These are phyloP conservation scores for Leucocoprinus birnbaumii DNA, from an alignment of 768 basidiomycete species.

Conservation along the genomic window DNA sequence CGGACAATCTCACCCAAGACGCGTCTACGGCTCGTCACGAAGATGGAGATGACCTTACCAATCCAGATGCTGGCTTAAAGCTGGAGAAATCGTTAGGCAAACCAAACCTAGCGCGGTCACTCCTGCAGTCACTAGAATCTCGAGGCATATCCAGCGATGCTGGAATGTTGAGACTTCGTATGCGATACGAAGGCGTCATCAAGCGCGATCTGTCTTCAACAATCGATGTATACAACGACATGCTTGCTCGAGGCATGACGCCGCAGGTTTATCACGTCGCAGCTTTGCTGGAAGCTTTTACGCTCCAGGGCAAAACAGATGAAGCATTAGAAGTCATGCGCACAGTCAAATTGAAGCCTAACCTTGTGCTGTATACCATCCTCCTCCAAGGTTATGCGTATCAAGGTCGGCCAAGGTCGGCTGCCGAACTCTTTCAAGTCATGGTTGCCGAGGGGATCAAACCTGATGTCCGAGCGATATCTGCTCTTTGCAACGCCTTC, in stretches of 20 bases:
- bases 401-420: constrained; percentile 50
- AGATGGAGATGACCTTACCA: background rate
- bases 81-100: constrained; percentile 1
- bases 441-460: constrained; percentile 61
- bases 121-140: constrained; percentile 42
- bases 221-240: constrained; percentile 48
- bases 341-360: constrained; percentile 53
- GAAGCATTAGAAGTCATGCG: constrained; percentile 56
- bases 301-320: constrained; percentile 52
- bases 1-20: background rate
- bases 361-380: constrained; percentile 72
- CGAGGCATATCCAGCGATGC: constrained; percentile 54
- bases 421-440: constrained; percentile 51
- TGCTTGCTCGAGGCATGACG: constrained; percentile 67
- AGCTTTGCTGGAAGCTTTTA: constrained; percentile 76
- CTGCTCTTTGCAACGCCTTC: constrained; percentile 69
- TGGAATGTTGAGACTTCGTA: constrained; percentile 56
- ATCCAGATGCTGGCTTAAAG: background rate
- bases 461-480: constrained; percentile 71
- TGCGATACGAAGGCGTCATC: constrained; percentile 57
- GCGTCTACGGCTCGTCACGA: background rate
- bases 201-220: constrained; percentile 50
- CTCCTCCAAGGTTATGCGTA: constrained; percentile 71
- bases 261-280: constrained; percentile 72
- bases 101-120: constrained; percentile 33